Base-by-base conservation (phyloP, 2,329 filamentous ascomycete species). In the Ophiostoma triangulosporum region DNA sequence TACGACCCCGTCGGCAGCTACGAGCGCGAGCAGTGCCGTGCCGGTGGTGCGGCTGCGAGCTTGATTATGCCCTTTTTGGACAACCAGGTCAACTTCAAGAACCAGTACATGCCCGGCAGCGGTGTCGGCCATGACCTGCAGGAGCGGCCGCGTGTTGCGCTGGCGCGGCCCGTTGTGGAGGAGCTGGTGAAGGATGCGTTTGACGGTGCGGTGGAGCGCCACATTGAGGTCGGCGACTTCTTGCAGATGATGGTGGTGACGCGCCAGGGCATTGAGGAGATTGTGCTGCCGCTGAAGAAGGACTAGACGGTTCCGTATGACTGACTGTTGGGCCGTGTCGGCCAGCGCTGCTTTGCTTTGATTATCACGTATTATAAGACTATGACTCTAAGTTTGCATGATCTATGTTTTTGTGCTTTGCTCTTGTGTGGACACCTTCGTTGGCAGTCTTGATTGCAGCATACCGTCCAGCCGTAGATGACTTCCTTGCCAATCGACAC, bases 81-180 rank as follows among this genome's bases (percentile, higher is more conserved):
- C 70, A 98, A 98, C 69, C 94, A 98, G 72, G 93, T 98, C 74
- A 97, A 97, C 74, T 91, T 91, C 77, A 98, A 96, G 80, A 98
- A 98, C 69, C 91, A 96, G 74, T 95, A 95, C 67, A 77, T 93
- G 54, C 89, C 91, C 11, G 87, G 84, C 48, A 91, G 86, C 62
- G 89, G 88, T 54, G 78, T 80, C 57, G 91, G 91, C 43, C 86
- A 95, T 69, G 84, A 83, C 52, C 73, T 96, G 62, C 72, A 86
- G 72, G 79, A 85, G 69, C 78, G 84, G 61, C 76, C 81, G 66
- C 76, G 78, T 57, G 74, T 82, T 64, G 86, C 87, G 51, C 72
- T 97, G 64, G 75, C 83, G 27, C 76, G 80, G 64, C 71, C 77
- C 53, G 81, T 85, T 57, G 91, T 95, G 27, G 86, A 95, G 73